phyloP scores from a whole-genome alignment of 148 eudicot genomes.

The Drosera capensis region DNA sequence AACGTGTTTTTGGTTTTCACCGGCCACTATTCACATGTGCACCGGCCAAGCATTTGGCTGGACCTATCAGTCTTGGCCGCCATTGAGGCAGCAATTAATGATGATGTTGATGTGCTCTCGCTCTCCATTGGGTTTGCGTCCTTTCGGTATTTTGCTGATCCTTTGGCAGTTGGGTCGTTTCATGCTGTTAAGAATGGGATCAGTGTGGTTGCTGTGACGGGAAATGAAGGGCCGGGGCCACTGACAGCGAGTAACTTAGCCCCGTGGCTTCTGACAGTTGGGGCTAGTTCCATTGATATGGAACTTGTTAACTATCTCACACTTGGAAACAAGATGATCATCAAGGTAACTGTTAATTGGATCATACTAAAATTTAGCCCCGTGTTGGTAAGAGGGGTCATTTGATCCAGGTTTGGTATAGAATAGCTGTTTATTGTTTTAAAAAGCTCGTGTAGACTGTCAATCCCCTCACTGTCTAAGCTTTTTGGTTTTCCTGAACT shows the following conservation, averaged over 20 bases:
- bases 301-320: neutral
- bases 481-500: neutral
- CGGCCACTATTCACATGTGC: no score
- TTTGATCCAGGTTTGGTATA: neutral
- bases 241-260: conserved; percentile 4
- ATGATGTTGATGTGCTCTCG: no score
- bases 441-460: neutral
- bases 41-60: no score
- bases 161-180: conserved; percentile 5
- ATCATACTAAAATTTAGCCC: neutral
- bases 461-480: neutral
- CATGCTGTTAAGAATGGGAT: conserved; percentile 10
- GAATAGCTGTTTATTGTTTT: neutral
- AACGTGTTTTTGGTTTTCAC: no score
- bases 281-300: conserved; percentile 7
- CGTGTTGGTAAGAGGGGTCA: neutral
- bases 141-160: no score
- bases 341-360: neutral
- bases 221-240: conserved; percentile 3
- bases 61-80: no score
- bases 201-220: conserved; percentile 2
- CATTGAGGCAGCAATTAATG: no score
- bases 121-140: no score
- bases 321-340: conserved; percentile 5
- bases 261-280: conserved; percentile 10